Evolutionary conservation across 78 protist genomes (phyloP).

Genomic region (Dictyostelium purpureum): DNA sequence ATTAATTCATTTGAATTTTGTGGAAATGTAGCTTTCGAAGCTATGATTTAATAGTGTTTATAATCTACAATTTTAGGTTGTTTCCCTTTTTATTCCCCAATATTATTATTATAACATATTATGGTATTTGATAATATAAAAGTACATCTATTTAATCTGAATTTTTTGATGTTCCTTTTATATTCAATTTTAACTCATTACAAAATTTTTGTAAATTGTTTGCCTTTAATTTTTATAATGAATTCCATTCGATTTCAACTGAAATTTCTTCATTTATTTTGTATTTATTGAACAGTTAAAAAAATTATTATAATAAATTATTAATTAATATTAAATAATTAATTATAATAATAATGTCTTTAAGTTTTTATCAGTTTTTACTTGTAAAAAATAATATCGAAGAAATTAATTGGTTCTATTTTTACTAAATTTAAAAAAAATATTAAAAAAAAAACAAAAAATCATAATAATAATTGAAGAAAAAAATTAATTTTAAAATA

Average conservation of each 20-base stretch:
- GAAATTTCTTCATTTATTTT: too few species aligned
- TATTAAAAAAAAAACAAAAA: too few species aligned
- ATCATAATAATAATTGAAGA: too few species aligned
- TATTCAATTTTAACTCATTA: conserved; percentile 32
- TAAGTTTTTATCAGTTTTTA: not conserved
- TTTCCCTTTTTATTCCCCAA: not conserved
- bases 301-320: too few species aligned
- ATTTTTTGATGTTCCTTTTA: conserved; percentile 65
- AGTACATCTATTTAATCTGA: conserved; percentile 16
- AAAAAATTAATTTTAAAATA: too few species aligned
- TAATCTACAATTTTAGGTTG: too few species aligned
- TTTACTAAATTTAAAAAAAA: not conserved
- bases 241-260: conserved; percentile 60
- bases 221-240: conserved; percentile 20
- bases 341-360: not conserved
- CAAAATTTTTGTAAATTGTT: conserved; percentile 39
- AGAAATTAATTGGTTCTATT: not conserved
- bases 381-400: not conserved
- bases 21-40: conserved; percentile 39
- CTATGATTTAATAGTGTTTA: conserved; percentile 10
- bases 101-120: not conserved
- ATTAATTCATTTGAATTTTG: conserved; percentile 37
- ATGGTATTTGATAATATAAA: not conserved
- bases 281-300: too few species aligned
- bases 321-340: too few species aligned